A percentile compares a stretch with the other conserved stretches of the same genome.
Conservation (phyloP, 495 filamentous ascomycete species). For the Aspergillus ellipticus region DNA sequence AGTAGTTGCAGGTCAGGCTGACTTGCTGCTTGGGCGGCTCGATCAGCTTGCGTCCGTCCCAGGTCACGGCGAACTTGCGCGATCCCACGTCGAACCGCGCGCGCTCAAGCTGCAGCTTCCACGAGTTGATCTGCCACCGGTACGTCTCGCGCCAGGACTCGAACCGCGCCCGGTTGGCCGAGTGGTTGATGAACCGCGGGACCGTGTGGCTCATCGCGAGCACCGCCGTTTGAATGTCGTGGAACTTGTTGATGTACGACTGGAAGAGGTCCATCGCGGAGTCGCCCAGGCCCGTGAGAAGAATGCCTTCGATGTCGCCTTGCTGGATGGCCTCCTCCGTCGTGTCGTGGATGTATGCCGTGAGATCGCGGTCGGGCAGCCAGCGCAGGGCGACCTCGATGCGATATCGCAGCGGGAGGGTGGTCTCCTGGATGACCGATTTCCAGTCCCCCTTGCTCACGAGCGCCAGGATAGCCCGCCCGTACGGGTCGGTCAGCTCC, state of each 20-base stretch:
- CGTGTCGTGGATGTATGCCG: constrained; percentile 62
- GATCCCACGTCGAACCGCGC: constrained; percentile 56
- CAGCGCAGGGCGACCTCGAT: constrained; percentile 82
- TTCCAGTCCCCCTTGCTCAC: constrained; percentile 87
- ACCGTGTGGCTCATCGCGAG: constrained; percentile 76
- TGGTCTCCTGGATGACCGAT: constrained; percentile 72
- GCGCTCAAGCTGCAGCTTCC: constrained; percentile 62
- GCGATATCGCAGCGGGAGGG: constrained; percentile 80
- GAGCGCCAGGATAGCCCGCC: constrained; percentile 86
- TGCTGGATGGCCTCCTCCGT: constrained; percentile 60
- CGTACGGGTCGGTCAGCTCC: constrained; percentile 74
- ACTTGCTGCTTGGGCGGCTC: constrained; percentile 69
- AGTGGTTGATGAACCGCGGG: constrained; percentile 76
- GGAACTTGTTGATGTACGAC: constrained; percentile 80
- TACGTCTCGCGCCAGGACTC: constrained; percentile 79
- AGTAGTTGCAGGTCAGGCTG: constrained; percentile 79
- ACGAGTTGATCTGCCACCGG: constrained; percentile 72
- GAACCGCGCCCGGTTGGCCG: constrained; percentile 51
- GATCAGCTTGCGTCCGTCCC: constrained; percentile 60
- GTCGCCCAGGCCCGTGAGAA: constrained; percentile 81
- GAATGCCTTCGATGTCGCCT: constrained; percentile 84
- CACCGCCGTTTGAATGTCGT: constrained; percentile 86
- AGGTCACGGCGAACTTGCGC: constrained; percentile 58
- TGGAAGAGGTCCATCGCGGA: constrained; percentile 77
- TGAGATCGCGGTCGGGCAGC: constrained; percentile 74